Evolutionary conservation across 2,329 filamentous ascomycete genomes (phyloP), one percentile per base, ranked within the genome.

Genomic region (Pseudogymnoascus sp.): DNA sequence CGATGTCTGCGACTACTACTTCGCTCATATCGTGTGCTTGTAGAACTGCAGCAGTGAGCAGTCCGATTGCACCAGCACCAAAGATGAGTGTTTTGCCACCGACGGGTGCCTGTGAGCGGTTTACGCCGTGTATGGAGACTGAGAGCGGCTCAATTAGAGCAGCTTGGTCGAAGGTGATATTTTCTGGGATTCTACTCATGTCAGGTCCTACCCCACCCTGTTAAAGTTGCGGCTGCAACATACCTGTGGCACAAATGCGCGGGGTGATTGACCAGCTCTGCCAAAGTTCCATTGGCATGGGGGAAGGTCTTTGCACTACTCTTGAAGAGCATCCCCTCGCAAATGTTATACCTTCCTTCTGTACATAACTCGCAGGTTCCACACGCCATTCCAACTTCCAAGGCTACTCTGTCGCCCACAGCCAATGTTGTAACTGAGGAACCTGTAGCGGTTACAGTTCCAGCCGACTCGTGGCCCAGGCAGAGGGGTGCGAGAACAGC

Each of bases 311-410:
- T 74, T 53, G 72, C 73, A 10, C 71, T 73, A 63, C 72, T 74
- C 63, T 72, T 69, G 64, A 74, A 74, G 59, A 69, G 69, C 68
- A 74, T 67, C 16, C 64, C 81, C 72, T 92, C 89, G 79, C 95
- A 97, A 66, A 93, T 93, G 74, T 97, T 97, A 82, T 97, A 97
- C 68, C 91, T 87, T 63, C 93, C 93, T 14, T 88, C 93, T 69
- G 93, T 80, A 77, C 93, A 97, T 35, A 91, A 88, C 76, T 95
- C 90, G 82, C 93, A 97, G 70, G 84, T 82, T 74, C 87, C 85
- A 84, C 93, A 97, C 75, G 93, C 91, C 69, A 97, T 84, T 76
- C 96, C 96, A 67, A 93, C 93, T 80, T 97, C 93, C 72, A 97
- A 84, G 66, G 93, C 93, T 63, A 97, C 91, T 70, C 90, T 88